A percentile compares a stretch with the other conserved stretches of the same genome.
Evolutionary conservation across 164 flowering plant genomes (phyloP).

Genomic region (Magnolia kwangsiensis): DNA sequence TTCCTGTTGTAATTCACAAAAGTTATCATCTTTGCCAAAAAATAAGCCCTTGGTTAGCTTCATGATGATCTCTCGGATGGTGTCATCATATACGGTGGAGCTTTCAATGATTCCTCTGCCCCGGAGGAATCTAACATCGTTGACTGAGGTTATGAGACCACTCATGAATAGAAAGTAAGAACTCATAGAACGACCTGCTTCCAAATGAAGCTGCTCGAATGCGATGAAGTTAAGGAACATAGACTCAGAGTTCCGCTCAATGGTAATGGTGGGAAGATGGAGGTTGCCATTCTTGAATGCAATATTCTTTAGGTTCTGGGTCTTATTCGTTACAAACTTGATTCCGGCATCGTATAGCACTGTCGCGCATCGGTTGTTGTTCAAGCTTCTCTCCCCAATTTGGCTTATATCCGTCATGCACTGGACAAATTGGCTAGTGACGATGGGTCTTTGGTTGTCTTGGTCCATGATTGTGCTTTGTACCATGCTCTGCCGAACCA

Average conservation of each 20-base stretch:
- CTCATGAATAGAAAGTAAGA: neutral
- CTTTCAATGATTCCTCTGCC: neutral
- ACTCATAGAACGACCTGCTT: neutral
- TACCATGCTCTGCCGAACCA: constrained; percentile 34
- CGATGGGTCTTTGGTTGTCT: neutral
- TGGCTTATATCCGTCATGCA: too few species aligned
- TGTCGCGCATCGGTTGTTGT: neutral
- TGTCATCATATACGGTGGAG: neutral
- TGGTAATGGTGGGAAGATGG: neutral
- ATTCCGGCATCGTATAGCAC: neutral
- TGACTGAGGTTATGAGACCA: neutral
- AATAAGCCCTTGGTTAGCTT: neutral
- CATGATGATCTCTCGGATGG: neutral
- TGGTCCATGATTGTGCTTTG: constrained; percentile 3
- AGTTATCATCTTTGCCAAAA: neutral
- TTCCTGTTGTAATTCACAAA: neutral
- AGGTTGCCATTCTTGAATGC: neutral
- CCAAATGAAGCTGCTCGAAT: neutral
- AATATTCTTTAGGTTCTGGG: neutral
- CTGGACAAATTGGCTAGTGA: constrained; percentile 4
- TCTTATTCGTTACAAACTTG: neutral
- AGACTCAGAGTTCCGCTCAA: neutral
- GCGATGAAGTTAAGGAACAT: neutral
- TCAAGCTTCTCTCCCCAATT: too few species aligned
- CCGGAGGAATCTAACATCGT: neutral